Evolutionary conservation across 2,329 filamentous ascomycete genomes (phyloP), one percentile per base, ranked within the genome.

Genomic region (Alternaria sp.): DNA sequence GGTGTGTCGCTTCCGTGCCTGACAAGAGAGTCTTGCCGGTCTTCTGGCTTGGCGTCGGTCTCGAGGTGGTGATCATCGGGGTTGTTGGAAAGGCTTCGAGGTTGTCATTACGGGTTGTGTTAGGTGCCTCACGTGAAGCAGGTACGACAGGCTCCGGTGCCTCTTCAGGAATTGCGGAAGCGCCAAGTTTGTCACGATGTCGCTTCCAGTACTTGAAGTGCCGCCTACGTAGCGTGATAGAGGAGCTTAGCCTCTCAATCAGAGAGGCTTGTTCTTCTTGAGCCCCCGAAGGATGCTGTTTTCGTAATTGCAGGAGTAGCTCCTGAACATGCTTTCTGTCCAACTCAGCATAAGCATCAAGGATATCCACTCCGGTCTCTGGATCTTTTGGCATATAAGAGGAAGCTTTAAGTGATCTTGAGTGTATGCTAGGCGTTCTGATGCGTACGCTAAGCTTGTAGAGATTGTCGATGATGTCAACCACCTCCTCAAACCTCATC

Each of bases 141-240:
- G 52, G 55, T 20, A 41, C 8, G 25, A 44, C 7, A 25, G 43
- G 30, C 36, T 30, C 41, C 2, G 34, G 25, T 7, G 18, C n/a
- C 12, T 75, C 72, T 44, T 75, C 74, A n/a, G 53, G n/a, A 8
- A 69, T 18, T 4, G 66, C 66, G 4, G 72, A 67, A 1, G 67
- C 54, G 9, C 68, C 71, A 8, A 79, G 54, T 59, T 79, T 79
- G 32, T 79, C 76, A 38, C 76, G 69, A 59, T 78, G 73, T 57
- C 75, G 64, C 50, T 70, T 72, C 77, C 77, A 79, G 22, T 79
- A 79, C 57, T 76, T 78, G 62, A 79, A 79, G 36, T 78, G 75
- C 8, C 77, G 70, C 41, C 77, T 68, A 25, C 77, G 73, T 25
- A 76, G 67, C 0, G 77, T 79, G 18, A 79, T 70, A 1, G 71